Evolutionary conservation across 2,329 filamentous ascomycete species (phyloP).

Genomic region (Fusarium temperatum): DNA sequence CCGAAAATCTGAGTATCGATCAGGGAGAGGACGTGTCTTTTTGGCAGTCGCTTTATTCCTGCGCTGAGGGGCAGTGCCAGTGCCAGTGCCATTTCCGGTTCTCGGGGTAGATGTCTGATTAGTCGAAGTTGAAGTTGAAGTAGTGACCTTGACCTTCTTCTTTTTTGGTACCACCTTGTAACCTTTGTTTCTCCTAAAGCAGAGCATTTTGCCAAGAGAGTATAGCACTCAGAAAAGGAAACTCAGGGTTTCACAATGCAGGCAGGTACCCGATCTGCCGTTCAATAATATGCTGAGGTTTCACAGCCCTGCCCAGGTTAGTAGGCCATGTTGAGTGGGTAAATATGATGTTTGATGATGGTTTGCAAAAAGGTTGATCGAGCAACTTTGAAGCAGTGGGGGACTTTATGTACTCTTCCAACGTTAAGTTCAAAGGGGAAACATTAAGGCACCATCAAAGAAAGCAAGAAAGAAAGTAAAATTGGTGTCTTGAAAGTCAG

Average conservation of each 20-base stretch:
- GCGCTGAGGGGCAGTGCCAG: neutral
- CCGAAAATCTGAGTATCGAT: neutral
- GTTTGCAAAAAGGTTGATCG: neutral
- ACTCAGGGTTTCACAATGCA: neutral
- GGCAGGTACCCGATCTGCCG: neutral
- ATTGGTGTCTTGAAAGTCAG: neutral
- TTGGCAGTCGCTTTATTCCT: neutral
- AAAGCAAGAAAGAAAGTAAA: neutral
- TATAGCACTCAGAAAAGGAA: neutral
- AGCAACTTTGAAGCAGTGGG: neutral
- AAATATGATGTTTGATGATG: neutral
- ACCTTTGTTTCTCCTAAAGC: conserved; percentile 37
- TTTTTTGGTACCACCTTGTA: conserved; percentile 36
- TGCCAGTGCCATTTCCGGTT: neutral
- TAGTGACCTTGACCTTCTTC: conserved; percentile 9
- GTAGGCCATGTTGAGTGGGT: neutral
- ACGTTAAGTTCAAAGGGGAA: neutral
- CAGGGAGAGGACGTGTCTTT: neutral
- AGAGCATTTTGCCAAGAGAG: conserved; percentile 36
- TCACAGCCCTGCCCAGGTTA: neutral
- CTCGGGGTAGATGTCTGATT: neutral
- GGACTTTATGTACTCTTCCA: neutral
- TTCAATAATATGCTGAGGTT: neutral
- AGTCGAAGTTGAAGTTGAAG: neutral
- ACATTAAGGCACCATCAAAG: neutral